Base-by-base conservation (phyloP, 208 protist species). In the Leptomonas pyrrhocoris region DNA sequence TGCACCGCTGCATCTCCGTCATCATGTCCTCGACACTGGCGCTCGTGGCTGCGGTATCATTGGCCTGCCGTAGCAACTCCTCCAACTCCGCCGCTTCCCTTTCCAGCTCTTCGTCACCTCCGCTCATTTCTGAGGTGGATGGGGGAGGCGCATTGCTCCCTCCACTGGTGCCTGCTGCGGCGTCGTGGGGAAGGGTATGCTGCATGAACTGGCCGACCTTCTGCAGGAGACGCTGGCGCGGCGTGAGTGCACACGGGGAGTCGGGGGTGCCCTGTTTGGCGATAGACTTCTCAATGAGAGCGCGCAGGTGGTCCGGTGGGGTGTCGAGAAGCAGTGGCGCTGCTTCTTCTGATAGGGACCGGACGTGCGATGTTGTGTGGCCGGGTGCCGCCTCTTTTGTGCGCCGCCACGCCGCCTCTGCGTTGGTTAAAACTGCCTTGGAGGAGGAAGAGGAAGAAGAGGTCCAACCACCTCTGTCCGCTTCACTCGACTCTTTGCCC, bases 41-140 rank as follows among this genome's bases (percentile, higher is more conserved):
- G n/a, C 40, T 49, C 0, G 57, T 12, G 13, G 25, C 34, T 19
- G 48, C 27, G 19, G 59, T 18, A 19, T 67, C 50, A 16, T 19
- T 45, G 53, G 68, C 58, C 28, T 61, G 55, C 12, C 63, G 49
- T 27, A 77, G 40, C 13, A 80, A 31, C 50, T 49, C 38, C 57
- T 68, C 65, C 38, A 81, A 50, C 59, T 70, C 68, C 40, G 27
- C 68, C n/a, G 74, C 74, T 48, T 80, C 61, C 12, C 40, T 40
- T 36, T 46, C 46, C 64, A 73, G n/a, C 27, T 25, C 51, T 15
- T 13, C 34, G 43, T 63, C 34, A 3, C 16, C 43, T 19, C 7
- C 16, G 16, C 43, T 48, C 43, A 3, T 3, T 38, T 9, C 34
- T 38, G 9, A 38, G 3, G 34, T 38, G 34, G 34, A 12, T 38